These are phyloP conservation scores for Didymella exigua DNA, from an alignment of 2,329 filamentous ascomycete genomes.

Conservation along the genomic window DNA sequence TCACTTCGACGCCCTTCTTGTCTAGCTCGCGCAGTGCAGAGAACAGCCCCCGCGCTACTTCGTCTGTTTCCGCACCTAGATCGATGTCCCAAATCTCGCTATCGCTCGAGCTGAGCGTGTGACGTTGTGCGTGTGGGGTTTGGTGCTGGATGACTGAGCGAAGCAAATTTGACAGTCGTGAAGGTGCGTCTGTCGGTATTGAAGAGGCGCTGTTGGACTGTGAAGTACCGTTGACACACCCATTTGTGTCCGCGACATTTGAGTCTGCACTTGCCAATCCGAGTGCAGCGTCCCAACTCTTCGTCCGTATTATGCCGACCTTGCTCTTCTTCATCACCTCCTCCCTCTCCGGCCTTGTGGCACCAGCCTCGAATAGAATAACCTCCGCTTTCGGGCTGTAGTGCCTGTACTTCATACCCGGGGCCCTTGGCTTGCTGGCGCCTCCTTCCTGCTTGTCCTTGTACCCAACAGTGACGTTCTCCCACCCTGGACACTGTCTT, in stretches of 20 bases:
- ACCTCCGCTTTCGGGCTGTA: conserved; percentile 92
- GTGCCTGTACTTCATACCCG: conserved; percentile 99
- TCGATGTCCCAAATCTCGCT: conserved; percentile 67
- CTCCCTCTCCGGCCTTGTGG: conserved; percentile 36
- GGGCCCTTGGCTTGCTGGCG: conserved; percentile 71
- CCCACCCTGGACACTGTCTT: conserved; percentile 77
- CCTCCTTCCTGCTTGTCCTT: conserved; percentile 72
- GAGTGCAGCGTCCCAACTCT: conserved; percentile 32
- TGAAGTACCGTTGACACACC: conserved; percentile 19
- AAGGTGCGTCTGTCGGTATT: background rate
- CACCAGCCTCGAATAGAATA: conserved; percentile 73
- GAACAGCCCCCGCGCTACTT: conserved; percentile 86
- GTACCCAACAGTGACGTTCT: conserved; percentile 76
- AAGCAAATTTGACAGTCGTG: conserved; percentile 38
- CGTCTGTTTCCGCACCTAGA: conserved; percentile 71
- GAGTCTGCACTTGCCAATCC: conserved; percentile 17
- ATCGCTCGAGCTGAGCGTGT: conserved; percentile 14
- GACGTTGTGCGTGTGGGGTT: conserved; percentile 36
- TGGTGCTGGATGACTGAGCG: conserved; percentile 45
- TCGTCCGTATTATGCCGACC: conserved; percentile 51
- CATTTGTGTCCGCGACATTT: conserved; percentile 1
- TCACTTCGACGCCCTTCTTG: conserved; percentile 75
- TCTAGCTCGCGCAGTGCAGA: conserved; percentile 86
- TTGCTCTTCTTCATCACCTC: conserved; percentile 38
- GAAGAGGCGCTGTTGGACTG: background rate